Evolutionary conservation across 2,329 filamentous ascomycete genomes (phyloP).

Genomic region (Paraphaeosphaeria sporulosa): DNA sequence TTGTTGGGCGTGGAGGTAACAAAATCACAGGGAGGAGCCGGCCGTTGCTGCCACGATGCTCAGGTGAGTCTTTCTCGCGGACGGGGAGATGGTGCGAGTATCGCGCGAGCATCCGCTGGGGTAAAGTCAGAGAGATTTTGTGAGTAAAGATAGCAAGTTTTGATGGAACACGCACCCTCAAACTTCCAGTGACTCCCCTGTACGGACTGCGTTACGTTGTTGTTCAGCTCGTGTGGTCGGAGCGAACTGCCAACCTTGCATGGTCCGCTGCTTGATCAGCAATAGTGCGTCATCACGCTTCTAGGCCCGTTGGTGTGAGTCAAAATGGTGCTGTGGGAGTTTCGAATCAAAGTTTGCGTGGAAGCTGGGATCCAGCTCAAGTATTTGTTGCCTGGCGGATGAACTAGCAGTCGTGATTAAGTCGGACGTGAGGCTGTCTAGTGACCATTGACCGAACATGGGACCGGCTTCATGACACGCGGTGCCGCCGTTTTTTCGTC

Average conservation of each 20-base stretch:
- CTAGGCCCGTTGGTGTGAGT: background rate
- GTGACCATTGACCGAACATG: background rate
- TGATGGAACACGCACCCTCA: background rate
- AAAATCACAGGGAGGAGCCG: too few species aligned
- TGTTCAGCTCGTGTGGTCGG: background rate
- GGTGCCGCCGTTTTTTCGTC: background rate
- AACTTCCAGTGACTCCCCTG: background rate
- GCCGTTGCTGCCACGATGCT: too few species aligned
- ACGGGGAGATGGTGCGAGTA: too few species aligned
- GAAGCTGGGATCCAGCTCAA: background rate
- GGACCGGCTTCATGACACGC: background rate
- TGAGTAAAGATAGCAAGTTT: too few species aligned
- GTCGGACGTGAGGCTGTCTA: background rate
- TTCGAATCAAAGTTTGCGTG: background rate
- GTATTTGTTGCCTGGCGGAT: background rate
- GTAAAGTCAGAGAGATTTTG: too few species aligned
- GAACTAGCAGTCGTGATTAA: background rate
- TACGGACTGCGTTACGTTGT: background rate
- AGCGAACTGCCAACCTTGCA: background rate
- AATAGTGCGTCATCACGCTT: background rate
- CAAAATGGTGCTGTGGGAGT: background rate
- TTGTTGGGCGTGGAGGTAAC: background rate
- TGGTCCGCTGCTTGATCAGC: background rate
- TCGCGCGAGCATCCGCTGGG: too few species aligned
- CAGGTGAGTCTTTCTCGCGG: slow-evolving; percentile 1